Percentiles rank a stretch among this genome's conserved stretches.
phyloP scores from a whole-genome alignment of 371 early-diverging fungal genomes.

The Apophysomyces ossiformis region DNA sequence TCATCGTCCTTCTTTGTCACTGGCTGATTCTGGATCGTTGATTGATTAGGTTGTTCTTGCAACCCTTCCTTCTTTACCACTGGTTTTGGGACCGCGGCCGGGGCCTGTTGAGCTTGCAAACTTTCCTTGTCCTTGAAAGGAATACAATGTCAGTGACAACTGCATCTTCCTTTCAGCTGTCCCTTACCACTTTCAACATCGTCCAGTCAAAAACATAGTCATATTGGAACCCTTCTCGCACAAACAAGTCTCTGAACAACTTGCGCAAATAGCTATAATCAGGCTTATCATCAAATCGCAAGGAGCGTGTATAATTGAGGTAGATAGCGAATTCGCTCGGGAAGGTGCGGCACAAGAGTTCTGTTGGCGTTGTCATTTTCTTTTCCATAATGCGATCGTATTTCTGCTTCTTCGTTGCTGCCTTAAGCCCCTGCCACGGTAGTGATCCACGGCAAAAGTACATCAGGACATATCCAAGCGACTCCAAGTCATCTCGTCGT shows the following conservation, averaged over 20 bases:
- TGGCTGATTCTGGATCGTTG: not conserved
- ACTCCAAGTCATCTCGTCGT: slow-evolving; percentile 99
- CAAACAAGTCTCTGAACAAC: slow-evolving; percentile 94
- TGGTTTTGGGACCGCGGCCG: not conserved
- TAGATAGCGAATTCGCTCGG: slow-evolving; percentile 97
- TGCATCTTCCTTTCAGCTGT: not conserved
- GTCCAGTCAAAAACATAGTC: slow-evolving; percentile 99
- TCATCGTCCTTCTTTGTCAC: slow-evolving; percentile 11
- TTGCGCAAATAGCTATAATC: slow-evolving; percentile 98
- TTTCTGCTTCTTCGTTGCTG: slow-evolving; percentile 98
- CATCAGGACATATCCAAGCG: slow-evolving; percentile 98
- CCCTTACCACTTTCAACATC: slow-evolving; percentile 42
- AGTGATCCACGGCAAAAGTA: slow-evolving; percentile 98
- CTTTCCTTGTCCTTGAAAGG: slow-evolving; percentile 20
- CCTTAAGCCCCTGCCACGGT: slow-evolving; percentile 99
- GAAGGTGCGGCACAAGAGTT: slow-evolving; percentile 94
- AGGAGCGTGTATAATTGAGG: slow-evolving; percentile 94
- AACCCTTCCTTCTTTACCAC: slow-evolving; percentile 1
- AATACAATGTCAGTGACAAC: not conserved
- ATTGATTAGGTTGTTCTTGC: slow-evolving; percentile 15
- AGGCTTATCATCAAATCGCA: slow-evolving; percentile 99
- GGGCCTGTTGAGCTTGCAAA: slow-evolving; percentile 15
- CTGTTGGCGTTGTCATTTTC: slow-evolving; percentile 98
- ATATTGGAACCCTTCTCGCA: slow-evolving; percentile 92
- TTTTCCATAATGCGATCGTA: slow-evolving; percentile 99